Evolutionary conservation across 257 asterid genomes (phyloP), one percentile per base, ranked within the genome.

Genomic region (Penstemon barbatus): DNA sequence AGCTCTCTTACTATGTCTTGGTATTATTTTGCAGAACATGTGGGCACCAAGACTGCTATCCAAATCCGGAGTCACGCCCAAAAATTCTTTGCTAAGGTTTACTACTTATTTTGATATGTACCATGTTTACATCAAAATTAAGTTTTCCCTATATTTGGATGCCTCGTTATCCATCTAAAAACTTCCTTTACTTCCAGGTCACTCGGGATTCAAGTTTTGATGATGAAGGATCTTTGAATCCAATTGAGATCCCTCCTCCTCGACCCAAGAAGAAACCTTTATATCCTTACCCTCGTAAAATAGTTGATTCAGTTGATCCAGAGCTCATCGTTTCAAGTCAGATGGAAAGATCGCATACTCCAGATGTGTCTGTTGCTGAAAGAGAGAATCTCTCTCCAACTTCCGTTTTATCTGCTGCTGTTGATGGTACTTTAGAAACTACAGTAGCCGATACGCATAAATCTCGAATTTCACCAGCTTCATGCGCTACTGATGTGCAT

Each of bases 61-160:
- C 98, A 92, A 83, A 90, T 92, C 72, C 86, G 97, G 45, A 92
- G 98, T 57, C 97, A 90, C 46, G 98, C 98, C 12, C 98, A 92
- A 73, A 90, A 92, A 72, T 88, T 85, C 77, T 90, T 90, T 46
- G 85, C 95, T 12, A 92, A 92, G 89, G 90, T 83, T 42, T 66
- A 43, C 50, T 33, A 19, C 13, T 61, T 8, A 11, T 41, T 41
- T 15, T 38, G 50, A 6, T 33, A 57, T 15, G 1, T 49, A 25
- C 9, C 13, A 3, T 42, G 54, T 49, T 49, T 49, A 49, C 6
- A 49, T 49, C 54, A 15, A 49, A 49, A 40, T 41, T 60, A 41
- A 4, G 6, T 12, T 9, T 40, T 25, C 19, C 49, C 13, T 8
- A 42, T 40, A 50, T 33, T 40, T 40, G 6, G 25, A 10, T 12